Conservation (phyloP, 495 filamentous ascomycete species). For the Hypoxylon rickii region DNA sequence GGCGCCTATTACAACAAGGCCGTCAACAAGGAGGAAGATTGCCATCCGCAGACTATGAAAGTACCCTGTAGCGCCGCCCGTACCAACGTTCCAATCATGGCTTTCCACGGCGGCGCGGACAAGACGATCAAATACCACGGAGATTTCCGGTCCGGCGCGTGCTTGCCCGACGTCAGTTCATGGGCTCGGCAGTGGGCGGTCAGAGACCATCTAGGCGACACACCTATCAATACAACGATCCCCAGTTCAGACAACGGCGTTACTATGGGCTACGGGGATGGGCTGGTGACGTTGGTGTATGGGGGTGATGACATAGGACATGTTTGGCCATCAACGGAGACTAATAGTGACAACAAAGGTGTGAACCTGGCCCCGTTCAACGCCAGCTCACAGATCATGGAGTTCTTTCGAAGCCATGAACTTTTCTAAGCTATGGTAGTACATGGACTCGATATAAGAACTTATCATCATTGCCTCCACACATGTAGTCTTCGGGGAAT, state of each 20-base stretch:
- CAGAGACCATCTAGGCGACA: conserved; percentile 40
- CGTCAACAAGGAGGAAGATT: conserved; percentile 20
- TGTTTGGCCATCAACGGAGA: conserved; percentile 49
- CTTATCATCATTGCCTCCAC: too few relatives aligned
- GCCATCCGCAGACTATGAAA: conserved; percentile 26
- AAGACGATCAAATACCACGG: conserved; percentile 44
- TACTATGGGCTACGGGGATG: conserved; percentile 17
- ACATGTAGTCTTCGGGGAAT: too few relatives aligned
- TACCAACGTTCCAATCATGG: conserved; percentile 47
- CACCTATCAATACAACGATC: conserved; percentile 30
- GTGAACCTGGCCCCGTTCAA: conserved; percentile 39
- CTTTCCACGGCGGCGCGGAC: conserved; percentile 56
- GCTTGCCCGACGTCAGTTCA: conserved; percentile 45
- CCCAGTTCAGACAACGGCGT: conserved; percentile 25
- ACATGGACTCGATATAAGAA: too few relatives aligned
- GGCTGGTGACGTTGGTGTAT: conserved; percentile 36
- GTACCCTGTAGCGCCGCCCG: conserved; percentile 45
- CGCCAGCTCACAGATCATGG: conserved; percentile 46
- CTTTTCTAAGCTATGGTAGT: too few relatives aligned
- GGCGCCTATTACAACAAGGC: conserved; percentile 49
- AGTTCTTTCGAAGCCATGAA: conserved; percentile 41
- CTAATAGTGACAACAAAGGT: conserved; percentile 45
- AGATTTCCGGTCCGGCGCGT: conserved; percentile 36
- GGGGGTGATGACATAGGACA: conserved; percentile 43
- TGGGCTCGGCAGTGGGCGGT: conserved; percentile 47